Conservation (phyloP, 441 rosid genomes). For the Oxalis stricta region DNA sequence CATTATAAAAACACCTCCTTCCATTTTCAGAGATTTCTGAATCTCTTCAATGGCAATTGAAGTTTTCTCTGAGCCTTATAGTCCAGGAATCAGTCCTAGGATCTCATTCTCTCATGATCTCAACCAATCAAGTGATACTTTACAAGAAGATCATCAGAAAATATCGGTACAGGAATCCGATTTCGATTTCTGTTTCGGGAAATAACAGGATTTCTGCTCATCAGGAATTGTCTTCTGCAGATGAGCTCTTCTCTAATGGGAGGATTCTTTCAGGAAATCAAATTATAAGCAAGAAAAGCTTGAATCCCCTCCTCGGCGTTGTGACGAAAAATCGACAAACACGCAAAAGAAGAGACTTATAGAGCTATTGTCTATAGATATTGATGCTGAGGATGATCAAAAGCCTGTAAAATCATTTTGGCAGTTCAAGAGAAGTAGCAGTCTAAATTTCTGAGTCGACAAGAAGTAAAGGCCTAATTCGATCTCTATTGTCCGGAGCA, state of each 20-base stretch:
- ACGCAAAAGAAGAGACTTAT: conserved; percentile 53
- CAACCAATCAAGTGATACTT: conserved; percentile 17
- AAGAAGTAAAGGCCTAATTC: conserved; percentile 40
- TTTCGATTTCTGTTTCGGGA: conserved; percentile 53
- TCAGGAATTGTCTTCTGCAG: conserved; percentile 61
- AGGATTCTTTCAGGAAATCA: conserved; percentile 65
- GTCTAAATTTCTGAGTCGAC: conserved; percentile 45
- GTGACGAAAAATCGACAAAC: background rate
- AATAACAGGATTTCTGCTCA: conserved; percentile 21
- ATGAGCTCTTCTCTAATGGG: conserved; percentile 81
- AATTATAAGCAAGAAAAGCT: conserved; percentile 9
- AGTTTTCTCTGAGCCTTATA: conserved; percentile 54
- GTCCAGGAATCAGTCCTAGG: conserved; percentile 53
- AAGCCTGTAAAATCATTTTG: conserved; percentile 33
- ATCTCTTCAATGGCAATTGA: conserved; percentile 53
- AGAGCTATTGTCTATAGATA: conserved; percentile 39
- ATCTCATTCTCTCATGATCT: conserved; percentile 72
- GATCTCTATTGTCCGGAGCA: conserved; percentile 59
- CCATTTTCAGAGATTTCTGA: conserved; percentile 12
- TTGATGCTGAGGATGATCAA: conserved; percentile 24
- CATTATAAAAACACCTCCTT: background rate
- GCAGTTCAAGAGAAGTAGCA: conserved; percentile 76
- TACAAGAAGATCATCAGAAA: conserved; percentile 19
- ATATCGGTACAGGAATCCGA: conserved; percentile 42
- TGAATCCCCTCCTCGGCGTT: background rate